A percentile compares a stretch with the other conserved stretches of the same genome.
These are phyloP conservation scores for Gentiana straminea DNA, from an alignment of 257 asterid genomes.

Conservation along the genomic window DNA sequence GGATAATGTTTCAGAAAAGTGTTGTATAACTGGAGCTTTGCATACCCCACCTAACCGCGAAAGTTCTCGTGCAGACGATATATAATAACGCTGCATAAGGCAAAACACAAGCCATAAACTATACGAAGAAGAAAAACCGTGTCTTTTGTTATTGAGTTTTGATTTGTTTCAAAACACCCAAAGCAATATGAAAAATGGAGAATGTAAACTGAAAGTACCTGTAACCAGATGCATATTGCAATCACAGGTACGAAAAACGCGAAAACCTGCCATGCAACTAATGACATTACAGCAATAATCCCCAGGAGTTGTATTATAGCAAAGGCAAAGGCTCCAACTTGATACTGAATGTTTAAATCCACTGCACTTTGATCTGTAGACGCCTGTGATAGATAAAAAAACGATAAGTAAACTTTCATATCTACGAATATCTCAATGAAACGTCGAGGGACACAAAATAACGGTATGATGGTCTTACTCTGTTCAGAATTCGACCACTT, in stretches of 20 bases:
- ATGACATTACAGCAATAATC: constrained; percentile 73
- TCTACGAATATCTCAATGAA: not conserved
- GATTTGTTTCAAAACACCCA: too few species aligned
- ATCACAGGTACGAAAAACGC: constrained; percentile 58
- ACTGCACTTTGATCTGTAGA: constrained; percentile 82
- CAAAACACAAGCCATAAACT: too few species aligned
- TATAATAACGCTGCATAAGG: constrained; percentile 55
- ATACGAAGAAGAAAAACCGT: too few species aligned
- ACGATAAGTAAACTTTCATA: not conserved
- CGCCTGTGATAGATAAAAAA: constrained; percentile 33
- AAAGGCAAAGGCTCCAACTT: constrained; percentile 48
- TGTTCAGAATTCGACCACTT: constrained; percentile 76
- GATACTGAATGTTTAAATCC: constrained; percentile 51
- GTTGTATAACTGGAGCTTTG: constrained; percentile 90
- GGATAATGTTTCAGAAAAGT: constrained; percentile 77
- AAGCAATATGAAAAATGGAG: too few species aligned
- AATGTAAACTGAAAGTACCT: constrained; percentile 29
- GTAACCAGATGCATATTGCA: constrained; percentile 60
- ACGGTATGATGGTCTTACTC: constrained; percentile 35
- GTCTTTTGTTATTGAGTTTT: too few species aligned
- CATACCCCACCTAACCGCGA: constrained; percentile 71
- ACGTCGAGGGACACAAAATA: not conserved
- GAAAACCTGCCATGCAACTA: constrained; percentile 83
- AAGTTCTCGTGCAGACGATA: constrained; percentile 79
- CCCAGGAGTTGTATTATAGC: constrained; percentile 64